A percentile compares a stretch with the other conserved stretches of the same genome.
phyloP scores from a whole-genome alignment of 2,329 filamentous ascomycete genomes.

The Falciphora oryzae region DNA sequence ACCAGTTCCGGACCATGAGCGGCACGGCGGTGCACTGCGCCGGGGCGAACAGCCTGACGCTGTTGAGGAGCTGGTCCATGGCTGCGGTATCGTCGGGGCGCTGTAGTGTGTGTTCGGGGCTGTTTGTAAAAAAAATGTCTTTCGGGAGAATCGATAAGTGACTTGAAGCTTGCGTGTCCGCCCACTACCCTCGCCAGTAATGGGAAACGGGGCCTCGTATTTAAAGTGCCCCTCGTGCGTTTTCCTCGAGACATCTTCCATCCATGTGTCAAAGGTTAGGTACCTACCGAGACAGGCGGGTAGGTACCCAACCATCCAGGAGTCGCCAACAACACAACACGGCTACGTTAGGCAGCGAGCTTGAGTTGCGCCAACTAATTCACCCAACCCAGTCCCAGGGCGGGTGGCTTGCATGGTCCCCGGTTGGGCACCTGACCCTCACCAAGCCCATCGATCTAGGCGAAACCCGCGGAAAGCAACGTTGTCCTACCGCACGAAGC shows the following conservation, averaged over 20 bases:
- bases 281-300: neutral
- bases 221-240: no score
- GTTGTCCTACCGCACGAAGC: neutral
- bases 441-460: neutral
- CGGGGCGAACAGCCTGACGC: neutral
- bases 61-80: neutral
- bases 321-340: neutral
- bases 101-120: neutral
- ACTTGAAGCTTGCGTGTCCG: no score
- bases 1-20: neutral
- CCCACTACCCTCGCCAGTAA: no score
- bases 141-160: neutral
- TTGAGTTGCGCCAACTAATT: neutral
- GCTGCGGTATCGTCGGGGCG: neutral
- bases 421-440: no score
- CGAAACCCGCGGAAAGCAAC: neutral
- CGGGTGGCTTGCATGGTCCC: no score
- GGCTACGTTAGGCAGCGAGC: neutral
- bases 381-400: neutral
- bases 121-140: no score
- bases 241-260: neutral
- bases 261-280: no score
- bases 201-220: no score
- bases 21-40: neutral
- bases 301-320: neutral